Evolutionary conservation across 768 basidiomycete genomes (phyloP).

Genomic region (Tricholoma hemisulphureum): DNA sequence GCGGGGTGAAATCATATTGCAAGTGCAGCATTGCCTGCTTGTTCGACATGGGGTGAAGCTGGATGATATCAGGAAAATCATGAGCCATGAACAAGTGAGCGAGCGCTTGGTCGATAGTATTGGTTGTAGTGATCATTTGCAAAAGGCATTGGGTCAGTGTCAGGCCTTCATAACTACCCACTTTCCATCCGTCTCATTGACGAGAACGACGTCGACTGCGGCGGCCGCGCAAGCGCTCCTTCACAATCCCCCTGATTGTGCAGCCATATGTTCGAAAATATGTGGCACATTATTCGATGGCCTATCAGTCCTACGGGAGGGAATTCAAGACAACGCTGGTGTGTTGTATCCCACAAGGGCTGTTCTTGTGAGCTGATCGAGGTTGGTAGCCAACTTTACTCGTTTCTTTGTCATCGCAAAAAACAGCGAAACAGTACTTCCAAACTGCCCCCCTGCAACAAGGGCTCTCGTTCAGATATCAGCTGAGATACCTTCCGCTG

Average conservation of each 20-base stretch:
- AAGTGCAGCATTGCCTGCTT: conserved; percentile 68
- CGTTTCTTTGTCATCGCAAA: conserved; percentile 63
- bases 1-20: conserved; percentile 56
- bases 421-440: conserved; percentile 23
- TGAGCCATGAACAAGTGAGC: conserved; percentile 80
- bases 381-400: conserved; percentile 57
- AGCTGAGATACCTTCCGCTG: conserved; percentile 8
- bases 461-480: conserved; percentile 35
- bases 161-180: conserved; percentile 52
- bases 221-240: conserved; percentile 57
- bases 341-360: conserved; percentile 5
- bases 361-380: background rate
- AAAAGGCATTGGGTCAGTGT: conserved; percentile 81
- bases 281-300: conserved; percentile 59
- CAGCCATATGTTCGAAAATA: conserved; percentile 73
- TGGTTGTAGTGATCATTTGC: conserved; percentile 1
- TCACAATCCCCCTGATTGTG: conserved; percentile 46
- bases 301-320: conserved; percentile 57
- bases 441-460: conserved; percentile 10
- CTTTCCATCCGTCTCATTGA: conserved; percentile 50
- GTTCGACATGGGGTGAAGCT: conserved; percentile 57
- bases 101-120: background rate
- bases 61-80: conserved; percentile 52
- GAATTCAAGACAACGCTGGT: conserved; percentile 65
- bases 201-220: conserved; percentile 71